Base-by-base conservation (phyloP, 371 early-diverging fungal genomes). In the Mucor piriformis region DNA sequence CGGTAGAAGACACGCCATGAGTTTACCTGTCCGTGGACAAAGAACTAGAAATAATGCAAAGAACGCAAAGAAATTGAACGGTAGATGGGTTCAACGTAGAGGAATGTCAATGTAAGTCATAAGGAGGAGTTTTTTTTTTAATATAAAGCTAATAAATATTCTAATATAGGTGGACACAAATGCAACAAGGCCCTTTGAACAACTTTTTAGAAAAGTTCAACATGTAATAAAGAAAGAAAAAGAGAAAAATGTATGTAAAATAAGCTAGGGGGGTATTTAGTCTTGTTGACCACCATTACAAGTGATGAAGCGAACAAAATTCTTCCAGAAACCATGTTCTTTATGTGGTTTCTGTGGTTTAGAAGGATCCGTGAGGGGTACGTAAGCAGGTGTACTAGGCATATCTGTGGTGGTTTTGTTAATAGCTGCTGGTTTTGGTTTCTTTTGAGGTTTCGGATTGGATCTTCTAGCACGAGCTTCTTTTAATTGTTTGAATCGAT, bases 11-110 rank as follows among this genome's bases (percentile, higher is more conserved):
- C 95, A 95, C 62, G 89, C 91, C 52, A 84, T 89, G 82, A 87
- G 92, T 16, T 67, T 92, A 63, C 97, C 97, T 6, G 97, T 96
- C 11, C 89, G 92, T 50, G 97, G 96, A 11, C 95, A 95, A 69
- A 79, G 87, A 58, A 96, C 96, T 3, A 81, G 85, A 64, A 92
- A 92, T 64, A 97, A 97, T 64, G 86, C 90, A 37, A 84, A 82
- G 74, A 96, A 94, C 6, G 95, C 97, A 20, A 93, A 89, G 72
- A 88, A 80, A 61, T 64, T 95, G 57, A 97, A 97, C 50, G 86
- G 86, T 59, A 71, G 83, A 72, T 77, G 77, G 77, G 69, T 81
- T 33, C 75, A 77, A 57, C 75, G 77, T 57, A 71, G 81, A 69
- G 73, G 74, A 10, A 70, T 62, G 35, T 72, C 67, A 56, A 66